phyloP scores from a whole-genome alignment of 768 basidiomycete genomes.

The Leucocoprinus birnbaumii region DNA sequence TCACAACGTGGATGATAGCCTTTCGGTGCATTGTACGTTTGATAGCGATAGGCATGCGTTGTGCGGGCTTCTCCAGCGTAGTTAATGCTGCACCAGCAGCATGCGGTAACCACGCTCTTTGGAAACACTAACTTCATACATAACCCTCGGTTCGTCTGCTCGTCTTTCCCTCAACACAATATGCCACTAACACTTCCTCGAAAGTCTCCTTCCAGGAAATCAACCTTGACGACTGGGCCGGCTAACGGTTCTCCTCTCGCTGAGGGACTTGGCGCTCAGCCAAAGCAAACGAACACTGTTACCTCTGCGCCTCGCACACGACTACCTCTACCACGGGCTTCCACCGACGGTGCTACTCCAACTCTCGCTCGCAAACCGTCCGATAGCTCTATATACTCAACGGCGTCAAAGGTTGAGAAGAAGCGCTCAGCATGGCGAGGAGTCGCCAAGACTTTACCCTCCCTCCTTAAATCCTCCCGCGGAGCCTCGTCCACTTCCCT shows the following conservation, averaged over 20 bases:
- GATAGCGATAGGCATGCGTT: neutral
- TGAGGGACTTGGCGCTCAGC: neutral
- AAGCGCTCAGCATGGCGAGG: constrained; percentile 6
- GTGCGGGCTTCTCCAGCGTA: neutral
- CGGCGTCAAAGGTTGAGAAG: neutral
- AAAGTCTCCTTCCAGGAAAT: neutral
- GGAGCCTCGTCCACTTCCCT: constrained; percentile 3
- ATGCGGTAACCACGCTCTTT: constrained; percentile 6
- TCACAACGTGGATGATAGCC: neutral
- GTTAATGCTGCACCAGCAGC: neutral
- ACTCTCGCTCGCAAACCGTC: constrained; percentile 2
- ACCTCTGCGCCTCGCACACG: neutral
- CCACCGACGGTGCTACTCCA: neutral
- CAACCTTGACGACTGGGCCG: neutral
- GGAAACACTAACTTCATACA: constrained; percentile 4
- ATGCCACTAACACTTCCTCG: constrained; percentile 4
- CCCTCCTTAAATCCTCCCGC: constrained; percentile 2
- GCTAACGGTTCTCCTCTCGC: neutral
- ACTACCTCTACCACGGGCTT: neutral
- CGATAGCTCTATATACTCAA: constrained; percentile 1
- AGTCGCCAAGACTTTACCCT: neutral
- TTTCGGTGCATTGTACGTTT: neutral
- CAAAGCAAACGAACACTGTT: neutral
- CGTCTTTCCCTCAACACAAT: neutral
- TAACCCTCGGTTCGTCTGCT: neutral